Conservation (phyloP, 345 rosid genomes). For the Eucalyptus erythrocorys region DNA sequence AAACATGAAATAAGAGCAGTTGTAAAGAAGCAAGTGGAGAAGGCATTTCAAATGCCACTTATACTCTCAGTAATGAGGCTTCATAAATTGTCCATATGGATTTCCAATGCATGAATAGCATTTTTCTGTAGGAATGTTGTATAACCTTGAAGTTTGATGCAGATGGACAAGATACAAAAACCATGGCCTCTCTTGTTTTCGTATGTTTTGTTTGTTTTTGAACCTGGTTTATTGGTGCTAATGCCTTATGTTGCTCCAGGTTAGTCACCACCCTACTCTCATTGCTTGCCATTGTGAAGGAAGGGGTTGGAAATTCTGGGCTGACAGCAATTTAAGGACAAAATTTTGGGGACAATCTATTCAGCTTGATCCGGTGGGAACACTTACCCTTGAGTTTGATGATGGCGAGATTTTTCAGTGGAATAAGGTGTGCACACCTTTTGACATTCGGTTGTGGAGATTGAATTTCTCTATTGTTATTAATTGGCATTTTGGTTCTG, state of each 20-base stretch:
- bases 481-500: background rate
- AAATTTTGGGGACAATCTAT: slow-evolving; percentile 99
- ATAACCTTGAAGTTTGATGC: background rate
- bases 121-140: background rate
- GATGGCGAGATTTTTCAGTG: slow-evolving; percentile 95
- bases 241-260: slow-evolving; percentile 32
- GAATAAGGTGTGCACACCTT: slow-evolving; percentile 58
- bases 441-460: background rate
- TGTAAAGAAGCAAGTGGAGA: background rate
- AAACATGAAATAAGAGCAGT: background rate
- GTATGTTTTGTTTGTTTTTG: background rate
- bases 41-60: background rate
- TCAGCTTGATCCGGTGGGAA: slow-evolving; percentile 95
- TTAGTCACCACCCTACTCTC: slow-evolving; percentile 96
- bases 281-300: slow-evolving; percentile 98
- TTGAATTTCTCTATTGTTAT: background rate
- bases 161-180: background rate
- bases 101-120: background rate
- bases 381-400: slow-evolving; percentile 77
- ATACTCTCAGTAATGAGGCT: background rate
- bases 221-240: background rate
- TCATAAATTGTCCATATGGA: background rate
- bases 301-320: slow-evolving; percentile 98
- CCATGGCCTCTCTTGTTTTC: background rate
- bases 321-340: slow-evolving; percentile 80